Evolutionary conservation across 192 early-diverging fungal species (phyloP).

Genomic region (Radiomyces spectabilis): DNA sequence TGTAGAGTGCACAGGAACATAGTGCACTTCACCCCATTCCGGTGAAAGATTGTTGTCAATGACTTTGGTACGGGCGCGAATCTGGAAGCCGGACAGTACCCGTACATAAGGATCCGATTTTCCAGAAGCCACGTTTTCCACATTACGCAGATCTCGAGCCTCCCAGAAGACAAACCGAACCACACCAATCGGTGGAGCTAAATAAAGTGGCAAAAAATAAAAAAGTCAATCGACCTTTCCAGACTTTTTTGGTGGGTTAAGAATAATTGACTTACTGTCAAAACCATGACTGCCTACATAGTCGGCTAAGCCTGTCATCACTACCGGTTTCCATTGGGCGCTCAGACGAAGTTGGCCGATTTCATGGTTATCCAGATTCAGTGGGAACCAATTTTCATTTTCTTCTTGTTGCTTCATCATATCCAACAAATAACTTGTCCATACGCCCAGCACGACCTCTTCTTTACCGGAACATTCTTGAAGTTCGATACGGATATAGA

Average conservation of each 20-base stretch:
- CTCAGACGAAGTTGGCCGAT: conserved; percentile 21
- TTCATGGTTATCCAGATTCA: conserved; percentile 1
- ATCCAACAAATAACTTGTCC: conserved; percentile 24
- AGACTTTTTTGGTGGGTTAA: too few species aligned
- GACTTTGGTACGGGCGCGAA: conserved; percentile 59
- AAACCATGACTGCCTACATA: conserved; percentile 6
- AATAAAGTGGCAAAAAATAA: not conserved
- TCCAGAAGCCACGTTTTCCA: conserved; percentile 50
- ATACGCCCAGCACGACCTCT: conserved; percentile 20
- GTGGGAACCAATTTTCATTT: conserved; percentile 22
- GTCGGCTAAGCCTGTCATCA: conserved; percentile 41
- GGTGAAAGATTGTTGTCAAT: conserved; percentile 70
- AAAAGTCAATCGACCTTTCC: not conserved
- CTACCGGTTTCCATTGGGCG: conserved; percentile 61
- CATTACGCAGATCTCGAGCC: conserved; percentile 67
- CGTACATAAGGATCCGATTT: conserved; percentile 84
- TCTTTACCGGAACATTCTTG: conserved; percentile 39
- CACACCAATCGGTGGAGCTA: conserved; percentile 58
- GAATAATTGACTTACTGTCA: conserved; percentile 9
- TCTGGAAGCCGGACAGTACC: conserved; percentile 44
- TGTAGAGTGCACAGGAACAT: conserved; percentile 63
- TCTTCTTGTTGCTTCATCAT: conserved; percentile 13
- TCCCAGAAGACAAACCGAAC: conserved; percentile 61
- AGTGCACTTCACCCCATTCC: conserved; percentile 77
- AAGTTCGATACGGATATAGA: conserved; percentile 51